Conservation (phyloP, 2,329 filamentous ascomycete species). For the Zymoseptoria passerinii region DNA sequence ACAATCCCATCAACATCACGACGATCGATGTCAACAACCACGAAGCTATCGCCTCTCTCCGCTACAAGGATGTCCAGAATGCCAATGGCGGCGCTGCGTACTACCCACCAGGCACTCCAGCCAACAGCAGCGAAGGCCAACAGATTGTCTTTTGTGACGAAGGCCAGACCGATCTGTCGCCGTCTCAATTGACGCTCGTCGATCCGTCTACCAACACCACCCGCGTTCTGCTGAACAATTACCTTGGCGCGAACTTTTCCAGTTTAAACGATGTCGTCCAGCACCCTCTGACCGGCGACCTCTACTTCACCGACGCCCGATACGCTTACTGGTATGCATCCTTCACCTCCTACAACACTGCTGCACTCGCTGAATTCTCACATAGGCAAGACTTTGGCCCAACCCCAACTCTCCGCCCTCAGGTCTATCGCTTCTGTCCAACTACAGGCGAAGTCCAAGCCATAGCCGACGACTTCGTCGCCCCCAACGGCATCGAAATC, state of each 20-base stretch:
- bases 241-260: slow-evolving; percentile 53
- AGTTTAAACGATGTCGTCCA: slow-evolving; percentile 51
- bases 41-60: slow-evolving; percentile 21
- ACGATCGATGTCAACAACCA: slow-evolving; percentile 24
- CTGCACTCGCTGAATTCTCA: neutral
- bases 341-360: neutral
- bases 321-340: slow-evolving; percentile 48
- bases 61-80: slow-evolving; percentile 22
- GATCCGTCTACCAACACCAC: slow-evolving; percentile 22
- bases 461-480: slow-evolving; percentile 49
- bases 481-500: slow-evolving; percentile 52
- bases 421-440: slow-evolving; percentile 51
- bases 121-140: slow-evolving; percentile 25
- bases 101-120: slow-evolving; percentile 25
- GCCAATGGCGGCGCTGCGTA: slow-evolving; percentile 27
- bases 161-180: slow-evolving; percentile 20
- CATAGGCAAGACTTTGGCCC: slow-evolving; percentile 39
- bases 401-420: slow-evolving; percentile 44
- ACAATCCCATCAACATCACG: slow-evolving; percentile 31
- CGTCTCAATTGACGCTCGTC: slow-evolving; percentile 23
- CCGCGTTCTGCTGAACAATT: slow-evolving; percentile 48
- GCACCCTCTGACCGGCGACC: slow-evolving; percentile 45
- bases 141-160: slow-evolving; percentile 29
- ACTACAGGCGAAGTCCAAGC: slow-evolving; percentile 45
- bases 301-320: slow-evolving; percentile 56